A percentile compares a stretch with the other conserved stretches of the same genome.
Evolutionary conservation across 805 yeast genomes (phyloP).

Genomic region (Starmerella floricola): DNA sequence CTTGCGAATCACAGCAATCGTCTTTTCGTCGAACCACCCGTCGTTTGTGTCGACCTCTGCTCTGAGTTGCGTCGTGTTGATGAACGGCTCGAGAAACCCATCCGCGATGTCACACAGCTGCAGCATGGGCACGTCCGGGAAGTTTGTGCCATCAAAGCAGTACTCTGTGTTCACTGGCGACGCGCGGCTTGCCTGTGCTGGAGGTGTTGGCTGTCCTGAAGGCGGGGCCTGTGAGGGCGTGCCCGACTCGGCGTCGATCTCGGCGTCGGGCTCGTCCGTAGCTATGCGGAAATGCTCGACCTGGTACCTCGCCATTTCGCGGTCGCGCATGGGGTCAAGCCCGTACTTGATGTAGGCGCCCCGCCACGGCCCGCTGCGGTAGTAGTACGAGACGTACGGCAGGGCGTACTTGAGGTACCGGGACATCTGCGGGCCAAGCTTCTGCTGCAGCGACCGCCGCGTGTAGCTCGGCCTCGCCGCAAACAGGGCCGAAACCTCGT

Average conservation of each 20-base stretch:
- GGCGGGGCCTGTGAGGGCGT: too few relatives aligned
- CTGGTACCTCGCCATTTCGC: constrained; percentile 52
- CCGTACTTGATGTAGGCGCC: constrained; percentile 72
- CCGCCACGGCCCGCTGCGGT: constrained; percentile 90
- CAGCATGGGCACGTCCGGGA: constrained; percentile 59
- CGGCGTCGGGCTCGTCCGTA: not conserved
- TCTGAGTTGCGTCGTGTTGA: constrained; percentile 33
- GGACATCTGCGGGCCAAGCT: constrained; percentile 13
- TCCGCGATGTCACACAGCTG: constrained; percentile 73
- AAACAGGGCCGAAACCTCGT: constrained; percentile 37
- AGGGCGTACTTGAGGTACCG: constrained; percentile 54
- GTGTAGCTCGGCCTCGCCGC: constrained; percentile 74
- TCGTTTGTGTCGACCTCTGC: constrained; percentile 44
- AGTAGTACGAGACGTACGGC: constrained; percentile 72
- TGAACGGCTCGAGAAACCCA: constrained; percentile 40
- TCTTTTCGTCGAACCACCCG: constrained; percentile 68
- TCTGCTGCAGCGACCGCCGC: constrained; percentile 46
- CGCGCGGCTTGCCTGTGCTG: constrained; percentile 19
- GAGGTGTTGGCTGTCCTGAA: too few relatives aligned
- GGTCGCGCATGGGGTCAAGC: constrained; percentile 54
- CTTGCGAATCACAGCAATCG: constrained; percentile 52
- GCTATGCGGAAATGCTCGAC: constrained; percentile 67
- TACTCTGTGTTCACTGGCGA: constrained; percentile 26
- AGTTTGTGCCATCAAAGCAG: constrained; percentile 55
- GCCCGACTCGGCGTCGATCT: too few relatives aligned